A percentile compares a stretch with the other conserved stretches of the same genome.
phyloP scores from a whole-genome alignment of 2,329 filamentous ascomycete genomes.

The Leptographium lundbergii region DNA sequence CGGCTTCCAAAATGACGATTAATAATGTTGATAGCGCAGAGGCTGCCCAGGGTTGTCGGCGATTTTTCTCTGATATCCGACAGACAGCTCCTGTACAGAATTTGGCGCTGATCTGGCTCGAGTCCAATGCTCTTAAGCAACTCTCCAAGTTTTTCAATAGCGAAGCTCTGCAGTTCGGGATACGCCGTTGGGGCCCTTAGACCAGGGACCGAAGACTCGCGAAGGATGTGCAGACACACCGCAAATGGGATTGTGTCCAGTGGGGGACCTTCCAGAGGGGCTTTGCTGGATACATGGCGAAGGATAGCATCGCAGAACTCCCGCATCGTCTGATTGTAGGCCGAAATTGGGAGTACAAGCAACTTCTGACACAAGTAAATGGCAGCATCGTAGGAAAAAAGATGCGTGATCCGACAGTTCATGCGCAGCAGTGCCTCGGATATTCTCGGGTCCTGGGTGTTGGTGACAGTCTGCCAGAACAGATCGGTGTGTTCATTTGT shows the following conservation, averaged over 20 bases:
- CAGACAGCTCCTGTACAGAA: constrained; percentile 55
- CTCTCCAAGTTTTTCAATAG: constrained; percentile 45
- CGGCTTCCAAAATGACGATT: constrained; percentile 30
- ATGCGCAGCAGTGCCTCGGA: constrained; percentile 67
- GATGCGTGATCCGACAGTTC: constrained; percentile 31
- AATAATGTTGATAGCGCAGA: constrained; percentile 47
- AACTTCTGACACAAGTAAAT: constrained; percentile 62
- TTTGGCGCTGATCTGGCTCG: constrained; percentile 39
- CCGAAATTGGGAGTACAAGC: constrained; percentile 46
- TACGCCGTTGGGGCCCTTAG: constrained; percentile 42
- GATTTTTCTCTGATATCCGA: constrained; percentile 53
- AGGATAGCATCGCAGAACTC: constrained; percentile 48
- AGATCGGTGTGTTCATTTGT: constrained; percentile 58
- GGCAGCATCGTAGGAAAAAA: constrained; percentile 37
- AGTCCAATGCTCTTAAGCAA: constrained; percentile 45
- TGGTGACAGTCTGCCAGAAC: constrained; percentile 72
- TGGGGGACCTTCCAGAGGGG: not conserved
- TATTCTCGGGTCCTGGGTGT: constrained; percentile 74
- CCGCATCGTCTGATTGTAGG: constrained; percentile 49
- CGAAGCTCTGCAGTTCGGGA: constrained; percentile 51
- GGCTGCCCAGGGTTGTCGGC: constrained; percentile 55
- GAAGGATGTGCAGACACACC: constrained; percentile 53
- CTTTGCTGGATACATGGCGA: constrained; percentile 31
- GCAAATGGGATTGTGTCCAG: constrained; percentile 32
- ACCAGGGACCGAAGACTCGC: constrained; percentile 51